Evolutionary conservation across 2,329 filamentous ascomycete genomes (phyloP).

Genomic region (Aspergillus sp.): DNA sequence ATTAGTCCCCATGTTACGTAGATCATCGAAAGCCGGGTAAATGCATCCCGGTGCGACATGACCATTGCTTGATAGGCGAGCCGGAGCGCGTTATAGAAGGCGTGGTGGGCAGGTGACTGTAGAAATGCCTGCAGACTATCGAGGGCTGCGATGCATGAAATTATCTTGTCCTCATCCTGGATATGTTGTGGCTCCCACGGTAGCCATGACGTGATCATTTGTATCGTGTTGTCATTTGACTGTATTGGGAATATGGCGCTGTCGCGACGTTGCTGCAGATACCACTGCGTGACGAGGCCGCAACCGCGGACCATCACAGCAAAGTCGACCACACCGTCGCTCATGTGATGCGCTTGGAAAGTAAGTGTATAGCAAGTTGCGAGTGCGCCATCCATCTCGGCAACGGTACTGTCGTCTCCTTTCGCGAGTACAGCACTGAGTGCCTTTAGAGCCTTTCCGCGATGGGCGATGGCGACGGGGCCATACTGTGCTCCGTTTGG

Average conservation of each 20-base stretch:
- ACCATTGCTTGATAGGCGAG: background rate
- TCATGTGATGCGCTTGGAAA: slow-evolving; percentile 41
- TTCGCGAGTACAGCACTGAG: slow-evolving; percentile 59
- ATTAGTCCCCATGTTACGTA: slow-evolving; percentile 28
- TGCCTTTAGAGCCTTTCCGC: slow-evolving; percentile 66
- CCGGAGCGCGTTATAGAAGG: slow-evolving; percentile 27
- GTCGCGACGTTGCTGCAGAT: slow-evolving; percentile 18
- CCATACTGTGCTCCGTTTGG: slow-evolving; percentile 56
- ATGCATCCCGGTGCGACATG: slow-evolving; percentile 3
- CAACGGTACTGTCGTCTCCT: slow-evolving; percentile 21
- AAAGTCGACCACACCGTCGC: slow-evolving; percentile 39
- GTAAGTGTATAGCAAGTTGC: slow-evolving; percentile 40
- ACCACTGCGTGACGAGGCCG: slow-evolving; percentile 42
- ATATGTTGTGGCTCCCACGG: slow-evolving; percentile 5
- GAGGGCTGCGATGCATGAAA: slow-evolving; percentile 25
- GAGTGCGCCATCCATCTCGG: slow-evolving; percentile 35
- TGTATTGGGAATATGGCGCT: slow-evolving; percentile 25
- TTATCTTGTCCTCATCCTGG: slow-evolving; percentile 11
- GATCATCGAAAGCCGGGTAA: background rate
- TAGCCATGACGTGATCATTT: slow-evolving; percentile 11
- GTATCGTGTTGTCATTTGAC: slow-evolving; percentile 4
- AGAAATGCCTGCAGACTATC: slow-evolving; percentile 29
- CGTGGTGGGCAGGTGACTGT: slow-evolving; percentile 37
- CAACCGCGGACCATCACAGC: slow-evolving; percentile 42
- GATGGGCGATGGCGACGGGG: slow-evolving; percentile 65